Conservation (phyloP, 1,284 basidiomycete species). For the Singerocomus rubriflavus region DNA sequence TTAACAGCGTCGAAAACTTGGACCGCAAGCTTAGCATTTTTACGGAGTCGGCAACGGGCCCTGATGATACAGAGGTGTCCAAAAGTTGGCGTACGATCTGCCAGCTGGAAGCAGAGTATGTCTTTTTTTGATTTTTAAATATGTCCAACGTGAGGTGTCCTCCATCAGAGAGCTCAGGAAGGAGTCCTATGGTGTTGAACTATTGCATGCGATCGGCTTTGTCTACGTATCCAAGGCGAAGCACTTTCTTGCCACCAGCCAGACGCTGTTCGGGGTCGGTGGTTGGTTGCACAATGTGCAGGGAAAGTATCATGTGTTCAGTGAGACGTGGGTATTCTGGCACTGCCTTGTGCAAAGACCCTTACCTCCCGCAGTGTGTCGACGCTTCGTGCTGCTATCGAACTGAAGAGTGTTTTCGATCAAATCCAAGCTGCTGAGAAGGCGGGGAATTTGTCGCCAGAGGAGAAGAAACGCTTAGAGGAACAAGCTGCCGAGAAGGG, state of each 20-base stretch:
- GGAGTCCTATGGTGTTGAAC: constrained; percentile 92
- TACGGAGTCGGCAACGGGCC: constrained; percentile 82
- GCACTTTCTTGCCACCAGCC: constrained; percentile 76
- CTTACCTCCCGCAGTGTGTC: constrained; percentile 61
- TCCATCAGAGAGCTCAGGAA: constrained; percentile 69
- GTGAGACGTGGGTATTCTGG: constrained; percentile 71
- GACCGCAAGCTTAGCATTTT: constrained; percentile 89
- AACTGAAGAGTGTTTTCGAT: constrained; percentile 94
- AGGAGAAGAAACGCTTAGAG: constrained; percentile 88
- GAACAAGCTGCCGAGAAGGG: constrained; percentile 97
- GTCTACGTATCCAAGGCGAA: constrained; percentile 85
- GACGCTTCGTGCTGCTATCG: constrained; percentile 83
- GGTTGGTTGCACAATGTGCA: constrained; percentile 95
- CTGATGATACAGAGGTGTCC: constrained; percentile 68
- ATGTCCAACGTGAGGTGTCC: not conserved
- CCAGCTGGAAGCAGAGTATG: constrained; percentile 79
- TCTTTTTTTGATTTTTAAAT: constrained; percentile 16
- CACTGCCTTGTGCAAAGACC: constrained; percentile 1
- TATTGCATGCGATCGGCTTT: constrained; percentile 89
- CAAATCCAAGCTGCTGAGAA: constrained; percentile 92
- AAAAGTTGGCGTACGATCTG: constrained; percentile 76
- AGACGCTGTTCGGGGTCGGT: constrained; percentile 77
- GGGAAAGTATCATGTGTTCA: constrained; percentile 90
- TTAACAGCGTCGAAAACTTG: constrained; percentile 63
- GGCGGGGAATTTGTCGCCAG: constrained; percentile 79